Percentiles rank a stretch among this genome's conserved stretches.
Evolutionary conservation across 441 rosid species (phyloP).

Genomic region (Syzygium malaccense): DNA sequence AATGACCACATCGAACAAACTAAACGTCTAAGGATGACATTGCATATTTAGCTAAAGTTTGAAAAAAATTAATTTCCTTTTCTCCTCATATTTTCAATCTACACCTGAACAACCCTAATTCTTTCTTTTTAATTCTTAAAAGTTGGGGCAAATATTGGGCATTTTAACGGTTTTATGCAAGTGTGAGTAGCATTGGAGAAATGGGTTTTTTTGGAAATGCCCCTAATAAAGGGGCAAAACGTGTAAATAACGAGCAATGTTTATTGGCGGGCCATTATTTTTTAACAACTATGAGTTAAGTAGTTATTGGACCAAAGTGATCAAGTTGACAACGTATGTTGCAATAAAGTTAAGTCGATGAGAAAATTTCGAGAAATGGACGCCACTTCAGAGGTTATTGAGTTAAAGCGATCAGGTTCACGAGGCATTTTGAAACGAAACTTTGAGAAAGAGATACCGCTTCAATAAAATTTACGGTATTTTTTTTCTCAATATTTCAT

Average conservation of each 20-base stretch:
- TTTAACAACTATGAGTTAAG: neutral
- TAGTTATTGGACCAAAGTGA: neutral
- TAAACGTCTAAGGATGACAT: neutral
- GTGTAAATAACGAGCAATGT: neutral
- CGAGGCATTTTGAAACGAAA: neutral
- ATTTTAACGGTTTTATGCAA: neutral
- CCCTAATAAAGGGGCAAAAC: neutral
- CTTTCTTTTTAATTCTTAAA: neutral
- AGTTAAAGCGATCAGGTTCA: neutral
- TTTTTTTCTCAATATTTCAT: neutral
- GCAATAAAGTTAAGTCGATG: neutral
- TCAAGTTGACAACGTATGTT: neutral
- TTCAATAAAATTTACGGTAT: neutral
- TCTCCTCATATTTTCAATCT: neutral
- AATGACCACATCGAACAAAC: rapidly evolving
- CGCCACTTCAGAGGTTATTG: neutral
- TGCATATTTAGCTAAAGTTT: rapidly evolving
- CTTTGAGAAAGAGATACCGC: neutral
- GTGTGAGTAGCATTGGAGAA: neutral
- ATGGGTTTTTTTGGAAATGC: neutral
- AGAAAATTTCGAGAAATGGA: neutral
- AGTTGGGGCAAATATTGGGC: neutral
- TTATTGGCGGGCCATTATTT: neutral
- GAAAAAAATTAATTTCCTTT: neutral
- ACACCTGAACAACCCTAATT: neutral